phyloP scores from a whole-genome alignment of 2,329 filamentous ascomycete species.

The Huntiella abstrusa region DNA sequence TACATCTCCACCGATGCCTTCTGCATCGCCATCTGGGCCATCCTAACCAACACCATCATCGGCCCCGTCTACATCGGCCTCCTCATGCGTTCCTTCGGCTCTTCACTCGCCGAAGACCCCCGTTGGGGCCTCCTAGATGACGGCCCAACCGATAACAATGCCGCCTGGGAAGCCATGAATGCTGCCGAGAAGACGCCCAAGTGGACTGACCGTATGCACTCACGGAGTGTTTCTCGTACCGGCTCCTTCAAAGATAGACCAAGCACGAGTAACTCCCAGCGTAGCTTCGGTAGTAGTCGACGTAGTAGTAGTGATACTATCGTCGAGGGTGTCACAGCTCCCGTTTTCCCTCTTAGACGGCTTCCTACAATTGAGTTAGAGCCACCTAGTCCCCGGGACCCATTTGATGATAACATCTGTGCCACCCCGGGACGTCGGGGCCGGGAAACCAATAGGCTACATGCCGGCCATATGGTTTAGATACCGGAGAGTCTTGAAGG shows the following conservation, averaged over 20 bases:
- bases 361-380: no score
- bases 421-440: no score
- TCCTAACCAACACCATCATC: slow-evolving; percentile 35
- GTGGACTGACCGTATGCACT: slow-evolving; percentile 9
- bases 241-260: slow-evolving; percentile 1
- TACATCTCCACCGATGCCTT: slow-evolving; percentile 35
- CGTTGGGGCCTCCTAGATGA: slow-evolving; percentile 7
- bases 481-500: no score
- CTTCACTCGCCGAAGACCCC: slow-evolving; percentile 3
- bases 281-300: not conserved
- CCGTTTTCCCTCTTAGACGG: no score
- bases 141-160: not conserved
- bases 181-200: not conserved
- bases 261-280: not conserved
- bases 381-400: no score
- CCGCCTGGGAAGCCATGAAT: slow-evolving; percentile 7
- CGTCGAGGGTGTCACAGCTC: no score
- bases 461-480: no score
- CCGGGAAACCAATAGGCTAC: no score
- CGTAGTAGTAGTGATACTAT: not conserved
- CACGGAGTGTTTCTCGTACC: slow-evolving; percentile 5
- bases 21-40: slow-evolving; percentile 35
- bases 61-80: slow-evolving; percentile 33
- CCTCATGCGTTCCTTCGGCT: slow-evolving; percentile 18
- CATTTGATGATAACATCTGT: no score